Conservation (phyloP, 345 rosid genomes). For the Eucalyptus sideroxylon region DNA sequence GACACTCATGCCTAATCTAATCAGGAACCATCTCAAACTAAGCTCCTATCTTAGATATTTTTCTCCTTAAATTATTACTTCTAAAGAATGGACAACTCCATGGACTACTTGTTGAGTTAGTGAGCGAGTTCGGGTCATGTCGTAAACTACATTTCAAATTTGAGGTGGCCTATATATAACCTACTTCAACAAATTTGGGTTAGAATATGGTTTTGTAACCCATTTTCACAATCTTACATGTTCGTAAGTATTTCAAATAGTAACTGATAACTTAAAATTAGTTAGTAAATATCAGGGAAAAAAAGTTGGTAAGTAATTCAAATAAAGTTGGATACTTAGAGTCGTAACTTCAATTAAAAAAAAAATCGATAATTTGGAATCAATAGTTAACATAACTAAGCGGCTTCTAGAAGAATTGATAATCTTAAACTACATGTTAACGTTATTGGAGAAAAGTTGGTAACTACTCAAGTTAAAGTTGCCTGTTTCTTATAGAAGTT, state of each 20-base stretch:
- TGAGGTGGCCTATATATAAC: not conserved
- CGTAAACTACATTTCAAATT: not conserved
- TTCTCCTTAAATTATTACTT: not conserved
- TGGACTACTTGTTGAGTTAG: not conserved
- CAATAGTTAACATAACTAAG: not conserved
- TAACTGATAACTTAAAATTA: not conserved
- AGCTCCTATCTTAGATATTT: not conserved
- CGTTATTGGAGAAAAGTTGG: not conserved
- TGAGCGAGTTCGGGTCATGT: not conserved
- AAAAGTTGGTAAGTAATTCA: not conserved
- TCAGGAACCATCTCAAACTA: fast-evolving
- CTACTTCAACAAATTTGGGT: not conserved
- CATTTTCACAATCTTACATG: not conserved
- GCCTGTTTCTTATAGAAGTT: not conserved
- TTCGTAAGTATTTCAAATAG: no score
- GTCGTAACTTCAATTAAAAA: not conserved
- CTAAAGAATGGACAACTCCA: not conserved
- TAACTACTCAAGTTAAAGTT: not conserved
- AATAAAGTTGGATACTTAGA: not conserved
- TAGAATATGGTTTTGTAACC: not conserved
- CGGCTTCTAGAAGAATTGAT: not conserved
- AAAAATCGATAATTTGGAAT: not conserved
- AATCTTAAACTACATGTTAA: not conserved
- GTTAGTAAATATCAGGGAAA: not conserved
- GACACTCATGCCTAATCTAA: not conserved